Conservation (phyloP, 1,139 yeast species). For the Zygosaccharomyces sapae region DNA sequence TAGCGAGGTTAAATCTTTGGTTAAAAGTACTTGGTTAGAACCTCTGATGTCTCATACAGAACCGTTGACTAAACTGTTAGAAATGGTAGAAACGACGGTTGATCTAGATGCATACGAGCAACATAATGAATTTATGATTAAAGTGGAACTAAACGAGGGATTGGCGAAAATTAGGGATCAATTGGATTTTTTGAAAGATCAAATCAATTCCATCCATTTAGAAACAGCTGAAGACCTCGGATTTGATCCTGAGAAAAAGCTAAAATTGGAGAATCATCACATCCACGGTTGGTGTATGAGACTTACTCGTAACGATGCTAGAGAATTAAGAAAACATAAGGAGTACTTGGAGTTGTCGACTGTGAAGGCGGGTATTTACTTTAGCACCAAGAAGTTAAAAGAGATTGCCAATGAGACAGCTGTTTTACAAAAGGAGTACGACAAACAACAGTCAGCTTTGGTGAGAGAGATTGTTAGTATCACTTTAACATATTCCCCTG, state of each 20-base stretch:
- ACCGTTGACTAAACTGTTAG: constrained; percentile 66
- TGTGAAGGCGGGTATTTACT: constrained; percentile 90
- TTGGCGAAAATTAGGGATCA: constrained; percentile 56
- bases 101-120: constrained; percentile 73
- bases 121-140: constrained; percentile 73
- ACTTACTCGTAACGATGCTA: constrained; percentile 83
- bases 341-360: constrained; percentile 78
- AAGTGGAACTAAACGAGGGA: constrained; percentile 83
- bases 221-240: constrained; percentile 69
- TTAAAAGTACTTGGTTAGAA: constrained; percentile 51
- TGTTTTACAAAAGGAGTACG: constrained; percentile 62
- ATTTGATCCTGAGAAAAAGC: constrained; percentile 79
- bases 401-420: constrained; percentile 56
- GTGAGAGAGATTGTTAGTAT: constrained; percentile 79
- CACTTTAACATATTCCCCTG: constrained; percentile 74
- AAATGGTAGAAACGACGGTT: constrained; percentile 86
- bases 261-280: constrained; percentile 82
- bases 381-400: constrained; percentile 66
- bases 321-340: constrained; percentile 62
- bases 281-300: constrained; percentile 93
- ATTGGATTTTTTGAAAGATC: constrained; percentile 51
- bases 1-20: constrained; percentile 36
- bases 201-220: constrained; percentile 58
- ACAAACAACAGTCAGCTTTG: constrained; percentile 66
- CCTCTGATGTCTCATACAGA: constrained; percentile 50